Conservation (phyloP, 2,329 filamentous ascomycete species). For the Helotiales sp. region DNA sequence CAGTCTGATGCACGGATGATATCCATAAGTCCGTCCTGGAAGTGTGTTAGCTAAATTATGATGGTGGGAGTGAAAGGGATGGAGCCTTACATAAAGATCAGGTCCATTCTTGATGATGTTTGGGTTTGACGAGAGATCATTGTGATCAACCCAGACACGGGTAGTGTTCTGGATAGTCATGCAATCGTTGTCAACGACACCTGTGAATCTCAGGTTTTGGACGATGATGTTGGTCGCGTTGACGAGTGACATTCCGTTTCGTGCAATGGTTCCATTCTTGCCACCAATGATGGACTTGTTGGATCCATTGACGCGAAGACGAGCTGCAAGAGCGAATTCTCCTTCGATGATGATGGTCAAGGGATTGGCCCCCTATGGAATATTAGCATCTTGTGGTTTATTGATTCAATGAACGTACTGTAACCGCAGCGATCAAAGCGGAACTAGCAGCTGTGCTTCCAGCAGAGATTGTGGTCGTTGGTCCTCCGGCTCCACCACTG, state of each 20-base stretch:
- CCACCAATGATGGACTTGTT: conserved; percentile 12
- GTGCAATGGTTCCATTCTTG: conserved; percentile 10
- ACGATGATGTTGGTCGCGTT: conserved; percentile 12
- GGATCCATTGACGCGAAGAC: conserved; percentile 7
- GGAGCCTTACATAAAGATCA: conserved; percentile 8
- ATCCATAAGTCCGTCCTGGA: conserved; percentile 6
- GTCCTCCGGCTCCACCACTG: conserved; percentile 11
- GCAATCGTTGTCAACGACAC: conserved; percentile 16
- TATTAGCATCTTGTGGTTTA: not conserved
- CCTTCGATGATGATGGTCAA: conserved; percentile 13
- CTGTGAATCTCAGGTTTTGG: conserved; percentile 9
- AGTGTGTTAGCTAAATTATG: not conserved
- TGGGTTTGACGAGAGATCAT: conserved; percentile 10
- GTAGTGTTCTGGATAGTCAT: conserved; percentile 17
- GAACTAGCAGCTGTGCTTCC: conserved; percentile 11
- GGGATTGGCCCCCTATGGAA: not conserved
- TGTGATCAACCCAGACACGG: conserved; percentile 17
- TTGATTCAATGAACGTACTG: not conserved
- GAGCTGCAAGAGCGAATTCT: conserved; percentile 11
- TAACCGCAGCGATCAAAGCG: conserved; percentile 5
- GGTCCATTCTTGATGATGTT: conserved; percentile 13
- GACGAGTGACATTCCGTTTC: conserved; percentile 9
- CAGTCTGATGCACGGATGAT: conserved; percentile 16
- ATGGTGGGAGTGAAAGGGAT: too few species aligned
- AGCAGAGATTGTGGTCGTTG: conserved; percentile 14